Percentiles rank a stretch among this genome's conserved stretches.
Evolutionary conservation across 306 rosid species (phyloP).

Genomic region (Myrica gale): DNA sequence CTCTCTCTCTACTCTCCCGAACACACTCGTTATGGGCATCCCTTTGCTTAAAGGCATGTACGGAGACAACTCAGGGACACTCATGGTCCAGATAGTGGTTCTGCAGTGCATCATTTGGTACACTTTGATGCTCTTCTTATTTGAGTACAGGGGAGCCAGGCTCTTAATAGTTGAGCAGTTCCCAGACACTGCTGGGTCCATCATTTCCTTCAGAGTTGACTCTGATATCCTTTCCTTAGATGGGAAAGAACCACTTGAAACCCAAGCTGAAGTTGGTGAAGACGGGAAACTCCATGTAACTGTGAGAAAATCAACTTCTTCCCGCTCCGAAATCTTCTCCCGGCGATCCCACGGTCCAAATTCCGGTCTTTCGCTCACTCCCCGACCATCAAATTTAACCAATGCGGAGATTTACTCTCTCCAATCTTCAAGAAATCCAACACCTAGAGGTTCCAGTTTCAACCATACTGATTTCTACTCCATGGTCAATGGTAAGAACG

Average conservation of each 20-base stretch:
- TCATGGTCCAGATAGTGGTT: constrained; percentile 79
- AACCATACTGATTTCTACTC: constrained; percentile 73
- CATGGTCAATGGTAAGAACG: constrained; percentile 51
- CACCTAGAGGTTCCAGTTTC: constrained; percentile 82
- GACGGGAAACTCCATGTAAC: constrained; percentile 77
- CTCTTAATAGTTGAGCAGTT: constrained; percentile 72
- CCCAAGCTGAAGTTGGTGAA: constrained; percentile 78
- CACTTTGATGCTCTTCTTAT: constrained; percentile 74
- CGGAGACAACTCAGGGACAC: constrained; percentile 50
- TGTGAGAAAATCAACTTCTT: constrained; percentile 63
- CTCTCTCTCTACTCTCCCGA: constrained; percentile 76
- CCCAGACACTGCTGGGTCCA: constrained; percentile 75
- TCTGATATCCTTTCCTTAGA: constrained; percentile 71
- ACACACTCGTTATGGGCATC: constrained; percentile 85
- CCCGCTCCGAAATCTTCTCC: constrained; percentile 67
- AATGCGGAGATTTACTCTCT: constrained; percentile 84
- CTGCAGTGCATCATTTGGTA: constrained; percentile 85
- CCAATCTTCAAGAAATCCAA: constrained; percentile 73
- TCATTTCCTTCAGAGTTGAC: constrained; percentile 71
- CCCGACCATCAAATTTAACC: constrained; percentile 70
- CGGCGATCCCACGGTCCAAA: constrained; percentile 57
- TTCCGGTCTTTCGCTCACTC: constrained; percentile 64
- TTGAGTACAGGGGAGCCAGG: constrained; percentile 80
- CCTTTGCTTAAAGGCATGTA: constrained; percentile 80
- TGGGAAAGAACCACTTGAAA: constrained; percentile 74